Evolutionary conservation across 805 yeast genomes (phyloP), one percentile per base, ranked within the genome.

Genomic region (Barnettozyma californica): DNA sequence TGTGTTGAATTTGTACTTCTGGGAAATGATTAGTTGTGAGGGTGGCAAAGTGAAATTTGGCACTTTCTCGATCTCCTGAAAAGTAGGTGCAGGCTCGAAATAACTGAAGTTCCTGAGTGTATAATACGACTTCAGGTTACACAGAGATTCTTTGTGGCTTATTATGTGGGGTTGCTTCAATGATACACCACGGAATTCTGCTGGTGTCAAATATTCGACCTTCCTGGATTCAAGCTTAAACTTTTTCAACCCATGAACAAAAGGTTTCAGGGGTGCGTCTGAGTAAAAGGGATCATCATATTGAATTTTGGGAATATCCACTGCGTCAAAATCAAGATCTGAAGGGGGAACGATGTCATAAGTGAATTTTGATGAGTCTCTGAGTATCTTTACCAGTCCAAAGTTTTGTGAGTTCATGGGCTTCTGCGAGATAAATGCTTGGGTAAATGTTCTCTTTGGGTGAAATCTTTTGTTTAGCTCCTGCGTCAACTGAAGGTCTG

Each of bases 201-300:
- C 57, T 2, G 62, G 56, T 16, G 65, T 60, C 29, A 75, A 50
- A 44, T 68, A 58, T 16, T 61, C 48, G 9, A 66, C 33, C 46
- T 75, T 68, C 3, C 63, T 56, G 0, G 81, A 75, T 11, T 65
- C 62, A 1, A 86, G 64, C 1, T 65, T 67, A 52, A 81, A 80
- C 53, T 76, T 78, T 51, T 74, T 79, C 6, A 90, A 91, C 1
- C 91, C 91, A 64, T 80, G 83, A 1, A 77, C 64, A 47, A 84
- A 76, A 0, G 92, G 83, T 10, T 65, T 63, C 2, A 78, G 83
- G 1, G 63, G 57, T 0, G 69, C 55, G 14, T 75, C 71, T 25
- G 81, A 75, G 55, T 80, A 91, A 54, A 67, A 80, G 0, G 97
- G 95, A 52, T 78, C 84, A 1, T 56, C 49, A 59, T 84, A 83